Evolutionary conservation across 2,329 filamentous ascomycete genomes (phyloP).

Genomic region (Blastomyces gilchristii): DNA sequence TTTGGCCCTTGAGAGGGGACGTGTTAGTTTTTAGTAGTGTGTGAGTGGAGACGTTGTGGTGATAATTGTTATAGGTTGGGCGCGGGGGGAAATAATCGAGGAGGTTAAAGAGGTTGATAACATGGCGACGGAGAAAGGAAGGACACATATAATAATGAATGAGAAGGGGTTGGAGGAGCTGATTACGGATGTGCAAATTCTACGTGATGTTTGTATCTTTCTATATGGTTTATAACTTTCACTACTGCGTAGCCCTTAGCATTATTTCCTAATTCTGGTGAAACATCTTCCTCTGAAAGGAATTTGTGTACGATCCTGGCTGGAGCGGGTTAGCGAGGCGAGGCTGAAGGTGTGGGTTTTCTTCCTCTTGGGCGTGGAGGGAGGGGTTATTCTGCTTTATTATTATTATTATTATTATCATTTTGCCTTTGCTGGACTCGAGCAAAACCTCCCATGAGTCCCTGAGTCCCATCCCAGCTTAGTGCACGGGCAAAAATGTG

Average conservation of each 20-base stretch:
- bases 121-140: background rate
- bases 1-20: background rate
- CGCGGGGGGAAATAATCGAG: background rate
- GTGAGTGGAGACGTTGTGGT: background rate
- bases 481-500: background rate
- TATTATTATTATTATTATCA: too few species aligned
- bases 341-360: background rate
- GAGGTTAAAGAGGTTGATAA: background rate
- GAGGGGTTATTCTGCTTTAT: background rate
- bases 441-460: background rate
- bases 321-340: background rate
- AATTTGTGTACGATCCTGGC: background rate
- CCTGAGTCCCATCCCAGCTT: too few species aligned
- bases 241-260: background rate
- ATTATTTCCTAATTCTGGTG: background rate
- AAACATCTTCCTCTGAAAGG: background rate
- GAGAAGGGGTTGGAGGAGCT: background rate
- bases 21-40: background rate
- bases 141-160: background rate
- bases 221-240: background rate
- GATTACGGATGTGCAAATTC: background rate
- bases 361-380: background rate
- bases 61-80: background rate
- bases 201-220: background rate
- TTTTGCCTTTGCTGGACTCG: background rate